These are phyloP conservation scores for Adenanthera pavonina DNA, from an alignment of 306 rosid genomes.

Conservation along the genomic window DNA sequence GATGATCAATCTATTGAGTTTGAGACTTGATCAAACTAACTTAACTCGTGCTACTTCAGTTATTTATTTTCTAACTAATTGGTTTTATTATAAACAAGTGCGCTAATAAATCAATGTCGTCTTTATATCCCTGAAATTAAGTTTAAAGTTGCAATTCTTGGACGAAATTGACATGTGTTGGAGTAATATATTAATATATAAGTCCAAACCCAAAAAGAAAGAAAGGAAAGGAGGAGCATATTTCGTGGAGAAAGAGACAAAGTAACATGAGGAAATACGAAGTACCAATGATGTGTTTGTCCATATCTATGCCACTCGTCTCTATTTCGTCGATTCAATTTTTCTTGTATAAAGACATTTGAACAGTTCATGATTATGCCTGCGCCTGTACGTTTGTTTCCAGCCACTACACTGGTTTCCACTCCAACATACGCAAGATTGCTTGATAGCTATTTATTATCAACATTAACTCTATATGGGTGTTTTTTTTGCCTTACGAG, in stretches of 20 bases:
- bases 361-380: conserved; percentile 13
- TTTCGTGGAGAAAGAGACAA: neutral
- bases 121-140: too few species aligned
- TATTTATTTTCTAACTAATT: neutral
- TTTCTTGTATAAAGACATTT: conserved; percentile 1
- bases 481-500: neutral
- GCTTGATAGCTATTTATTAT: conserved; percentile 30
- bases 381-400: conserved; percentile 12
- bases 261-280: neutral
- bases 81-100: neutral
- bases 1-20: neutral
- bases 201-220: neutral
- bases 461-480: neutral
- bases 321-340: neutral
- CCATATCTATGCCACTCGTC: neutral
- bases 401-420: neutral
- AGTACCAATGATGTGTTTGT: neutral
- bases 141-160: too few species aligned
- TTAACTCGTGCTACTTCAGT: neutral
- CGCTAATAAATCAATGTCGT: too few species aligned
- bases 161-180: neutral
- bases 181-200: neutral
- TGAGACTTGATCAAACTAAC: neutral
- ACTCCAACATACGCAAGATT: neutral
- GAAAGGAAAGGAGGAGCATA: neutral